These are phyloP conservation scores for Phytophthora aleatoria DNA, from an alignment of 352 stramenopile genomes.

Conservation along the genomic window DNA sequence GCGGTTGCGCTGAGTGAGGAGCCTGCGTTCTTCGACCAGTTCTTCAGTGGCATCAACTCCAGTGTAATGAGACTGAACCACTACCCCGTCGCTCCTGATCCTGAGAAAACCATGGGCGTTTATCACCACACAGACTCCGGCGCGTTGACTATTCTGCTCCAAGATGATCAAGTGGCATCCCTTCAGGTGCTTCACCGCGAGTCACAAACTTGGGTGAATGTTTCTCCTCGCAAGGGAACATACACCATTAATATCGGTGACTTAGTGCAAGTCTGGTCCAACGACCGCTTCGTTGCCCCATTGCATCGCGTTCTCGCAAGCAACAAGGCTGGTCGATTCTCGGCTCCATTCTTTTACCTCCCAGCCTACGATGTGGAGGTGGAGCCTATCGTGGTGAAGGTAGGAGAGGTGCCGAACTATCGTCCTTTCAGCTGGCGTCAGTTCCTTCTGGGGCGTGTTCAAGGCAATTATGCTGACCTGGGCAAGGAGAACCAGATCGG, in stretches of 20 bases:
- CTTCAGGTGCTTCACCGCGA: conserved; percentile 52
- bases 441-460: conserved; percentile 1
- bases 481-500: conserved; percentile 21
- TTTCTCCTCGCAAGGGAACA: conserved; percentile 46
- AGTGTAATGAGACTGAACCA: conserved; percentile 92
- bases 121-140: conserved; percentile 64
- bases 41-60: conserved; percentile 74
- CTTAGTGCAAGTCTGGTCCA: conserved; percentile 62
- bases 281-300: conserved; percentile 49
- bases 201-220: conserved; percentile 47
- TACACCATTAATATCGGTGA: conserved; percentile 70
- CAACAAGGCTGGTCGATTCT: conserved; percentile 44
- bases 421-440: conserved; percentile 82
- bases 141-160: conserved; percentile 55
- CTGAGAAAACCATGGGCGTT: conserved; percentile 51
- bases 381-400: conserved; percentile 52
- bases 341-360: conserved; percentile 68
- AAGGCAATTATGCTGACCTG: conserved; percentile 11
- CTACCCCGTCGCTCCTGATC: conserved; percentile 76
- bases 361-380: conserved; percentile 67
- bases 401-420: conserved; percentile 52
- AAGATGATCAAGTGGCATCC: conserved; percentile 52
- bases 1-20: conserved; percentile 55
- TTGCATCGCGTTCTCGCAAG: conserved; percentile 55
- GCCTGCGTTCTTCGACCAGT: conserved; percentile 59